phyloP scores from a whole-genome alignment of 2,329 filamentous ascomycete species.

The Furcasterigmium furcatum region DNA sequence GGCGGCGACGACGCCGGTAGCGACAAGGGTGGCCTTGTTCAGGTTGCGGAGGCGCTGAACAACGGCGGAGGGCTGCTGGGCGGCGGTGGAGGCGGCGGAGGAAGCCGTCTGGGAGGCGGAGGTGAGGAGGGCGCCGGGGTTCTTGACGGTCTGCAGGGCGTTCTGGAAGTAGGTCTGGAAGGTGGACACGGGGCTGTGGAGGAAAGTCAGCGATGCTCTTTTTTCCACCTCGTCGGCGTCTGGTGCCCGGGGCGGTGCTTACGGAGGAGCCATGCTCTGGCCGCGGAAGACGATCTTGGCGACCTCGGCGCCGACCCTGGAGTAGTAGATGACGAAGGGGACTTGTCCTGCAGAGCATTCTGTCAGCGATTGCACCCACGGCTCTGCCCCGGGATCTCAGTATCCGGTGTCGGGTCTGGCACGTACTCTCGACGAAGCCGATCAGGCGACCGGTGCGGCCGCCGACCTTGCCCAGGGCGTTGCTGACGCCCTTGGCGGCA shows the following conservation, averaged over 20 bases:
- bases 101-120: slow-evolving; percentile 55
- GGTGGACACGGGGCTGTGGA: slow-evolving; percentile 65
- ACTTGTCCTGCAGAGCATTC: slow-evolving; percentile 30
- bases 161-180: slow-evolving; percentile 87
- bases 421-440: slow-evolving; percentile 82
- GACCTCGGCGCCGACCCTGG: slow-evolving; percentile 82
- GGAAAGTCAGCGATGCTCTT: slow-evolving; percentile 7
- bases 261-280: slow-evolving; percentile 95
- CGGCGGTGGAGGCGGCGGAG: slow-evolving; percentile 52
- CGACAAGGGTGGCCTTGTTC: slow-evolving; percentile 65
- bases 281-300: slow-evolving; percentile 81
- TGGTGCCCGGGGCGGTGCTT: slow-evolving; percentile 50
- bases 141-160: slow-evolving; percentile 65
- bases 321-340: slow-evolving; percentile 88
- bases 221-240: background rate
- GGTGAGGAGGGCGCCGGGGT: slow-evolving; percentile 60
- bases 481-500: slow-evolving; percentile 65
- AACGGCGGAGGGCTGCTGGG: slow-evolving; percentile 32
- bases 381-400: background rate
- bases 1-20: slow-evolving; percentile 74
- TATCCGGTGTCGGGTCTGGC: background rate
- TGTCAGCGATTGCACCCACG: background rate
- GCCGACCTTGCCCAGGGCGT: slow-evolving; percentile 71
- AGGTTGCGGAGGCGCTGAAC: slow-evolving; percentile 60
- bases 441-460: slow-evolving; percentile 79